A percentile compares a stretch with the other conserved stretches of the same genome.
Conservation (phyloP, 1,284 basidiomycete genomes). For the Exsudoporus floridanus region DNA sequence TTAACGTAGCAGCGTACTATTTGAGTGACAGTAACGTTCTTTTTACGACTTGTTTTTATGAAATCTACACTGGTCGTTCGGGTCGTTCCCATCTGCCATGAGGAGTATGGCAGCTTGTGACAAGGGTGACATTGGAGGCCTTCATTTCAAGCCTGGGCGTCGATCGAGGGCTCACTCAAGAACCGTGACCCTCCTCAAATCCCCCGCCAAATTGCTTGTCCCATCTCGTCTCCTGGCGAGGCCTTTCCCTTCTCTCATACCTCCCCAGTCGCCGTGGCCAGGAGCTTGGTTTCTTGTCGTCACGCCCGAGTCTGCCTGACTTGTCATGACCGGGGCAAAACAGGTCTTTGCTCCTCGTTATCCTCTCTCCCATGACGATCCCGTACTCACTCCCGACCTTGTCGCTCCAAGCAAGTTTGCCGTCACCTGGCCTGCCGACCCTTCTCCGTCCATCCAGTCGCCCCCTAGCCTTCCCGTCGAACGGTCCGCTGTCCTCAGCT, state of each 20-base stretch:
- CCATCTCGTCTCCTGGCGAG: slow-evolving; percentile 33
- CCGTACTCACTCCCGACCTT: slow-evolving; percentile 41
- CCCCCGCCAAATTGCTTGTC: slow-evolving; percentile 15
- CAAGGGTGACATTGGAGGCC: slow-evolving; percentile 28
- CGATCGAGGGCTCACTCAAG: slow-evolving; percentile 33
- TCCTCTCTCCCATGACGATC: slow-evolving; percentile 31
- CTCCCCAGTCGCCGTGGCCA: slow-evolving; percentile 10
- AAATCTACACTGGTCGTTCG: slow-evolving; percentile 30
- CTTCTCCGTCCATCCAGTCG: slow-evolving; percentile 36
- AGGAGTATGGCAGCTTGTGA: slow-evolving; percentile 33
- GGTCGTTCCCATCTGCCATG: slow-evolving; percentile 26
- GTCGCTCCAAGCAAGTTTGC: slow-evolving; percentile 48
- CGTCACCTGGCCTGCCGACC: slow-evolving; percentile 49
- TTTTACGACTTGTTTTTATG: slow-evolving; percentile 25
- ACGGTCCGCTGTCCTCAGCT: slow-evolving; percentile 42
- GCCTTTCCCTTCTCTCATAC: slow-evolving; percentile 16
- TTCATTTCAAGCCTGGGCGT: slow-evolving; percentile 33
- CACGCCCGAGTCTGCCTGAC: slow-evolving; percentile 1
- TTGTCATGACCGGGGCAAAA: slow-evolving; percentile 33
- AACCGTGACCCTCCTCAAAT: slow-evolving; percentile 15
- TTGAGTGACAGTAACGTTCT: slow-evolving; percentile 22
- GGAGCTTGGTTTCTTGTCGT: slow-evolving; percentile 20
- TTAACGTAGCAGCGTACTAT: slow-evolving; percentile 32
- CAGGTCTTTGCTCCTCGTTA: slow-evolving; percentile 33
- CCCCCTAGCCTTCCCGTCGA: slow-evolving; percentile 32